These are phyloP conservation scores for Penicillium angulare DNA, from an alignment of 495 filamentous ascomycete genomes.

Conservation along the genomic window DNA sequence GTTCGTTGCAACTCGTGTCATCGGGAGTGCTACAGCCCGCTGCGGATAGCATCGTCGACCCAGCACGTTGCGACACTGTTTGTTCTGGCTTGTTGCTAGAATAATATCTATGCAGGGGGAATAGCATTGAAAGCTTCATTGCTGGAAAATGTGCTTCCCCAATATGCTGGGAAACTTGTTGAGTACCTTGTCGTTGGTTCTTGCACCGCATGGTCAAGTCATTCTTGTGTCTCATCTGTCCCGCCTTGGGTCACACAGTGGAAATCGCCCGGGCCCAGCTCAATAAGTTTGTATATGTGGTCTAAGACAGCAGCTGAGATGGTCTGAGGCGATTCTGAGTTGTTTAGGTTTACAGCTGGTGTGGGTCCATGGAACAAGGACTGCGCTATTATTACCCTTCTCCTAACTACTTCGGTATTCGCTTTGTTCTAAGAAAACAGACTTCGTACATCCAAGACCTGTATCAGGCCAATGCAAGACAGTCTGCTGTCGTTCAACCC, in stretches of 20 bases:
- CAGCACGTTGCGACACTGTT: constrained; percentile 3
- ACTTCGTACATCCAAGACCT: too few species aligned
- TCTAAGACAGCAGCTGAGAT: constrained; percentile 1
- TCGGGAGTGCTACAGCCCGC: constrained; percentile 4
- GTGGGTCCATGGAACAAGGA: constrained; percentile 1
- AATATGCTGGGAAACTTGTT: background rate
- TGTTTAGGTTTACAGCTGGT: background rate
- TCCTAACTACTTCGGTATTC: too few species aligned
- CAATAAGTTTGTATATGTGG: background rate
- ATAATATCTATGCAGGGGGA: background rate
- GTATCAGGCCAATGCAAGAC: constrained; percentile 1
- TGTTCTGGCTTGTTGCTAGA: background rate
- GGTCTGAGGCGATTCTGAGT: background rate
- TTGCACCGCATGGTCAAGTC: constrained; percentile 8
- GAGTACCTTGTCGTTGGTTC: background rate
- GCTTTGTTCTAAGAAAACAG: too few species aligned
- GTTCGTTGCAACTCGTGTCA: constrained; percentile 1
- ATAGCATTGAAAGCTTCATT: background rate
- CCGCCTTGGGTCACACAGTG: constrained; percentile 12
- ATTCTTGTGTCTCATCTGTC: constrained; percentile 8
- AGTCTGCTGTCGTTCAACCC: constrained; percentile 3
- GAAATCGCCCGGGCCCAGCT: background rate
- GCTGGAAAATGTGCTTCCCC: background rate
- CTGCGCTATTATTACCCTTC: background rate
- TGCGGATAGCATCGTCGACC: background rate